A percentile compares a stretch with the other conserved stretches of the same genome.
Conservation (phyloP, 106 monocot species). For the Vanilla planifolia region DNA sequence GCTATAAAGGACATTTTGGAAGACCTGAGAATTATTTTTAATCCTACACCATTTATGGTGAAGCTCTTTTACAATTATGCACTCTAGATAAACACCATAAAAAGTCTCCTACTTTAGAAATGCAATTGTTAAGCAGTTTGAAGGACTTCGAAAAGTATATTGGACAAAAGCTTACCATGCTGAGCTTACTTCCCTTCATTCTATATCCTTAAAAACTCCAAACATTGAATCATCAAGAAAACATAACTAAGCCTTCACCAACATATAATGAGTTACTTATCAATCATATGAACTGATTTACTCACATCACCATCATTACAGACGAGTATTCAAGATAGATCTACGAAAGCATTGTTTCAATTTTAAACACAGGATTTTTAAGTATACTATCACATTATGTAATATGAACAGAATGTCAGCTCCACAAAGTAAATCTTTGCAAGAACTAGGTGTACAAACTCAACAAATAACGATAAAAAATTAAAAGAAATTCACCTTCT, state of each 20-base stretch:
- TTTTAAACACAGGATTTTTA: too few species aligned
- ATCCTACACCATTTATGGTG: too few species aligned
- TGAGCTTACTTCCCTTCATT: not conserved
- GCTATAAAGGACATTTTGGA: too few species aligned
- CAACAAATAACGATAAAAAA: not conserved
- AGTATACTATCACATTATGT: not conserved
- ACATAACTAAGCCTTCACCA: not conserved
- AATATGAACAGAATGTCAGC: not conserved
- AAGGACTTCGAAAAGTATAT: too few species aligned
- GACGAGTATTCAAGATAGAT: too few species aligned
- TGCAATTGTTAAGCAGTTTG: too few species aligned
- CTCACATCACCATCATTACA: not conserved
- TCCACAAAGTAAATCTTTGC: not conserved
- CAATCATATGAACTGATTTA: not conserved
- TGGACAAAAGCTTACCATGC: not conserved
- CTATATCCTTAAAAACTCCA: not conserved
- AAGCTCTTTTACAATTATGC: too few species aligned
- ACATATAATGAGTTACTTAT: not conserved
- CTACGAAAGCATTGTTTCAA: not conserved
- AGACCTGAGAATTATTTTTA: too few species aligned
- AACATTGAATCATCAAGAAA: not conserved
- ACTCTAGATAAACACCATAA: too few species aligned
- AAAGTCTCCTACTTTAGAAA: too few species aligned
- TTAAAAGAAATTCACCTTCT: conserved; percentile 44
- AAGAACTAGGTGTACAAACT: not conserved